Conservation (phyloP, 1,284 basidiomycete genomes). For the Pulchroboletus neoregius region DNA sequence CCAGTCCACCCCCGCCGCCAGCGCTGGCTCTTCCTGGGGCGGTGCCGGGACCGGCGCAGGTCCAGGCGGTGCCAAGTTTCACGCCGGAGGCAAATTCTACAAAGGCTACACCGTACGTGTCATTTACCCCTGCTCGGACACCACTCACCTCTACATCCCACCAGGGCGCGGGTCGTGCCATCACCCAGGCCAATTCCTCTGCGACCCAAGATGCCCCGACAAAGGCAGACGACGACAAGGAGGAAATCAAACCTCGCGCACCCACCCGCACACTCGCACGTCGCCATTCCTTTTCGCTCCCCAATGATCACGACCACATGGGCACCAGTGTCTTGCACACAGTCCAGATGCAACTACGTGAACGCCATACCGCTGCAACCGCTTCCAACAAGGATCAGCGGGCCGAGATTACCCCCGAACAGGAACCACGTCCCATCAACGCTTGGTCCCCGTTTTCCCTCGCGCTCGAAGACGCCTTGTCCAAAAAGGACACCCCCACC, state of each 20-base stretch:
- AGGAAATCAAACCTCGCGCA: constrained; percentile 44
- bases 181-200: constrained; percentile 64
- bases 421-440: constrained; percentile 20
- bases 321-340: constrained; percentile 53
- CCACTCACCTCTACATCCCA: constrained; percentile 7
- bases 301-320: constrained; percentile 38
- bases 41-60: constrained; percentile 53
- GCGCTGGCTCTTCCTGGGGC: constrained; percentile 55
- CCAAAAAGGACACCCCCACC: constrained; percentile 7
- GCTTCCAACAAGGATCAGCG: constrained; percentile 22
- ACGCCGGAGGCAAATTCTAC: constrained; percentile 65
- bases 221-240: constrained; percentile 52
- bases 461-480: constrained; percentile 21
- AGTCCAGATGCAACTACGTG: constrained; percentile 55
- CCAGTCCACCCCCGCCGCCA: constrained; percentile 43
- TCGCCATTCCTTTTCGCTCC: constrained; percentile 55
- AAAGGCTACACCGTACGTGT: constrained; percentile 50
- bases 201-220: constrained; percentile 46
- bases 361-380: constrained; percentile 45
- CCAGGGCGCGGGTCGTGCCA: constrained; percentile 60
- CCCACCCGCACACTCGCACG: constrained; percentile 47
- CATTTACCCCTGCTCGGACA: background rate
- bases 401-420: constrained; percentile 8
- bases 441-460: constrained; percentile 34
- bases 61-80: constrained; percentile 63